Evolutionary conservation across 2,329 filamentous ascomycete species (phyloP).

Genomic region (Arthroderma uncinatum): DNA sequence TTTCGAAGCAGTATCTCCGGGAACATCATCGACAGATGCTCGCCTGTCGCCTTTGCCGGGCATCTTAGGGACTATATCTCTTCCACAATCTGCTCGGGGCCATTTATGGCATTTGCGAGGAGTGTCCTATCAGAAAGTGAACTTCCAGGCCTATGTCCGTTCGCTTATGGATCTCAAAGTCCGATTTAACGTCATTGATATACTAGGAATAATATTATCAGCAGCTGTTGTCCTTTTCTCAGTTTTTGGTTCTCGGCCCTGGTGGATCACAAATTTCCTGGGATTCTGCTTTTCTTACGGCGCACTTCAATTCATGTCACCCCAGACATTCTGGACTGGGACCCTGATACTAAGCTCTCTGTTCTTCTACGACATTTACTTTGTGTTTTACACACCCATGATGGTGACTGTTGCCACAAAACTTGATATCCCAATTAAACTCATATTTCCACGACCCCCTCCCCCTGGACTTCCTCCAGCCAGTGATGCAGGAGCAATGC

Average conservation of each 20-base stretch:
- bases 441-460: conserved; percentile 64
- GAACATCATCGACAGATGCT: conserved; percentile 11
- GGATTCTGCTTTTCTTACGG: conserved; percentile 80
- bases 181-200: conserved; percentile 35
- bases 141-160: conserved; percentile 44
- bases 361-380: conserved; percentile 89
- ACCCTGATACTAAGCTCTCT: conserved; percentile 64
- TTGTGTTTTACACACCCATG: conserved; percentile 44
- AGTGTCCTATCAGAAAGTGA: conserved; percentile 41
- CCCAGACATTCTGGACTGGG: conserved; percentile 75
- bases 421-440: conserved; percentile 84
- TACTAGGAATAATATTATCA: conserved; percentile 47
- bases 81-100: conserved; percentile 28
- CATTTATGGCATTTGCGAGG: conserved; percentile 42
- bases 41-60: conserved; percentile 43
- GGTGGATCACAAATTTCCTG: conserved; percentile 73
- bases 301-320: conserved; percentile 71
- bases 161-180: conserved; percentile 37
- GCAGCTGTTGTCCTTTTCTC: conserved; percentile 53
- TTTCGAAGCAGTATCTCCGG: conserved; percentile 20
- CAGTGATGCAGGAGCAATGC: conserved; percentile 51
- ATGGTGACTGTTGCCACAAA: conserved; percentile 63
- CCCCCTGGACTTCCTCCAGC: conserved; percentile 37
- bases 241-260: conserved; percentile 48
- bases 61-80: conserved; percentile 36